Base-by-base conservation (phyloP, 148 eudicot genomes). In the Mesembryanthemum crystallinum region DNA sequence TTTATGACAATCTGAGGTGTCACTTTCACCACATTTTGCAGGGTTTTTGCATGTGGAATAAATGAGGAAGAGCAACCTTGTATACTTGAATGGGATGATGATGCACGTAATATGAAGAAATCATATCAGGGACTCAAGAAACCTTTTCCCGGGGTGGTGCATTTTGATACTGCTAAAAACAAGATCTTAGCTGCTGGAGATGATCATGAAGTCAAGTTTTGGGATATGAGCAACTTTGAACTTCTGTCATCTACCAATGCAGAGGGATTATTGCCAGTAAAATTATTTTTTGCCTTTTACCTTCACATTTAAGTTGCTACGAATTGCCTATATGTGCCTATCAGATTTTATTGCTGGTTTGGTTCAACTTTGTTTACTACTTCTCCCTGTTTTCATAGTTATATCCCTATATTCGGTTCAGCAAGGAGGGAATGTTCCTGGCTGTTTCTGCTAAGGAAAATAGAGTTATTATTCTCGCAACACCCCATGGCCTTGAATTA, bases 171-270 rank as follows among this genome's bases (percentile, higher is more conserved):
- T 6, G 87, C 94, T 49, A 83, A 85, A 81, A 87, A 89, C 73
- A 86, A 85, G 47, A 85, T 90, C 81, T 82, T 88, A 80, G 94
- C 91, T 64, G 94, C 89, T 65, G 94, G 94, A 30, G 94, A 90
- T 82, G 88, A 90, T 88, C 87, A 73, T 84, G 77, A 76, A 85
- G 13, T 90, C 64, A 90, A 90, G 76, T 90, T 90, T 73, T 90
- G 94, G 94, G 91, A 90, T 42, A 90, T 84, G 91, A 88, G 51
- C 5, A 90, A 80, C 76, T 74, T 64, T 33, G 83, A 88, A 81
- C 80, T 85, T 32, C 80, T 88, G 39, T 83, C 87, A 24, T 68
- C 69, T 74, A 73, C 77, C 25, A 89, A 90, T 73, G 91, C 82
- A 20, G 91, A 84, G 71, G 90, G 86, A 49, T 85, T 88, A 74